Base-by-base conservation (phyloP, 208 protist species). In the Crithidia acanthocephali region DNA sequence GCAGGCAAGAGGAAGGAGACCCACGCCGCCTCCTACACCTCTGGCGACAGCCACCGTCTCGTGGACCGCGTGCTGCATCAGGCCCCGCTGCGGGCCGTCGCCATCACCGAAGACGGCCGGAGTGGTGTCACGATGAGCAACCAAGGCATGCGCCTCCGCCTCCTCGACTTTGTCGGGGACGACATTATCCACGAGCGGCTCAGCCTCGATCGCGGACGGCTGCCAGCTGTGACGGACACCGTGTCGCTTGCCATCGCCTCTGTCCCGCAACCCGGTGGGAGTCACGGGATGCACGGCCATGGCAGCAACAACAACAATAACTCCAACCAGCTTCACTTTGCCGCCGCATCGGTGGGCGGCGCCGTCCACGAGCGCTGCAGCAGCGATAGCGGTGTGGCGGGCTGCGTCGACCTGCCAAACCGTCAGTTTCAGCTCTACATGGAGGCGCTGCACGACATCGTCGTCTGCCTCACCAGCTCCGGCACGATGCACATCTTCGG, bases 111-210 rank as follows among this genome's bases (percentile, higher is more conserved):
- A 13, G 85, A 93, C 55, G 87, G 87, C 28, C 70, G 58, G 23
- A 79, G 68, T 48, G 87, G 79, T 10, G 79, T 93, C 50, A 86
- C 83, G 9, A 87, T 90, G 60, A 84, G 87, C 68, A 80, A 82
- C 50, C 72, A 82, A 10, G 84, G 84, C 45, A 90, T 83, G 53
- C 72, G 69, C 30, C 66, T 93, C 2, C 81, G 84, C 32, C 44
- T 93, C 11, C 27, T 90, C 16, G 77, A 88, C 66, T 79, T 90
- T 13, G 62, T 76, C 35, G 64, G 72, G 4, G 84, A 84, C 51
- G 61, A 78, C 45, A 78, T 78, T 23, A 77, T 88, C 18, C 23
- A 20, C 32, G 44, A 60, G 48, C 60, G 69, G 1, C 32, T 80
- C 32, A 78, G 77, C 20, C 76, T 86, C 40, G 81, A 86, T 13